A percentile compares a stretch with the other conserved stretches of the same genome.
Conservation (phyloP, 352 stramenopile species). For the Pelagophyceae sp. region DNA sequence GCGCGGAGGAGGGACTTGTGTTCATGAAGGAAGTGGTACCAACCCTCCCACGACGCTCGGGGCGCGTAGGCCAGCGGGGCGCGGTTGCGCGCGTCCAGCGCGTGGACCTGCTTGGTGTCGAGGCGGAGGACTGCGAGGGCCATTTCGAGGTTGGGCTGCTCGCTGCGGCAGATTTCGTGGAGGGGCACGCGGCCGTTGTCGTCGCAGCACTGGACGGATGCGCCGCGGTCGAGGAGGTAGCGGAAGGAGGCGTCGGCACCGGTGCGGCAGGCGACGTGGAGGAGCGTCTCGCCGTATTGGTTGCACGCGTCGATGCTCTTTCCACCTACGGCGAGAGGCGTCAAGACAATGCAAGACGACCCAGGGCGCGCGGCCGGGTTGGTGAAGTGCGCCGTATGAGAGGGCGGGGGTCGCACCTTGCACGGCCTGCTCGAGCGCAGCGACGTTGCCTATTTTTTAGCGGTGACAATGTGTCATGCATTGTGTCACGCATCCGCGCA, state of each 20-base stretch:
- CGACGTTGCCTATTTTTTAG: no score
- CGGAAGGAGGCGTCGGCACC: slow-evolving; percentile 20
- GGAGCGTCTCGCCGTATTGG: slow-evolving; percentile 38
- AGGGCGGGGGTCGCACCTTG: no score
- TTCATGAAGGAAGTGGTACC: neutral
- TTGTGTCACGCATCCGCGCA: no score
- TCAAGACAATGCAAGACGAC: no score
- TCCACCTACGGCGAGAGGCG: neutral
- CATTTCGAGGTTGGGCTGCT: slow-evolving; percentile 34
- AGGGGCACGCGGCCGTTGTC: slow-evolving; percentile 38
- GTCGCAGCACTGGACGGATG: slow-evolving; percentile 25
- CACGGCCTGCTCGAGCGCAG: no score
- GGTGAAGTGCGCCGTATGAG: no score
- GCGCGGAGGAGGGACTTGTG: neutral
- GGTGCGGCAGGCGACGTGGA: slow-evolving; percentile 38
- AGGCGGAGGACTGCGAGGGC: slow-evolving; percentile 27
- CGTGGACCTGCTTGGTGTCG: neutral
- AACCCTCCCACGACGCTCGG: neutral
- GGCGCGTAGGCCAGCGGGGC: neutral
- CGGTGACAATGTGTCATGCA: no score
- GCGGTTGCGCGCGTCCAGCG: neutral
- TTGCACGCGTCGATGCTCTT: slow-evolving; percentile 32
- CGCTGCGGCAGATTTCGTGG: slow-evolving; percentile 38
- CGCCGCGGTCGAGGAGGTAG: slow-evolving; percentile 31
- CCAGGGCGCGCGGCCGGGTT: no score